These are phyloP conservation scores for Schwanniomyces vanrijiae DNA, from an alignment of 805 yeast genomes.

Conservation along the genomic window DNA sequence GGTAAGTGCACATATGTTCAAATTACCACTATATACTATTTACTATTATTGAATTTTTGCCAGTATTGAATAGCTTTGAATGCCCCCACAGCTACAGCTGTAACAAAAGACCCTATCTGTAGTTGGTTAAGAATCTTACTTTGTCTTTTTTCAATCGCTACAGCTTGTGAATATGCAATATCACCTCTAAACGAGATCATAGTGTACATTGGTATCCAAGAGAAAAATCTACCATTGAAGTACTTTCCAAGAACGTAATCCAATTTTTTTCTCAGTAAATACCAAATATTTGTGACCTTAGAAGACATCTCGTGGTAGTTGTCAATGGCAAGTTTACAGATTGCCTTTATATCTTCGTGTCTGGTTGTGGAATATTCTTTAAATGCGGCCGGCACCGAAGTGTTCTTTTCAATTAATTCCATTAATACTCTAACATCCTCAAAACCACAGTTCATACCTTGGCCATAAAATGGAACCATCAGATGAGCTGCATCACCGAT, in stretches of 20 bases:
- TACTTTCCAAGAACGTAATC: constrained; percentile 64
- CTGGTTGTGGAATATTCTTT: constrained; percentile 53
- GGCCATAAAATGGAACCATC: constrained; percentile 98
- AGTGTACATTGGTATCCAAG: constrained; percentile 84
- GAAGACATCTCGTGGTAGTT: constrained; percentile 89
- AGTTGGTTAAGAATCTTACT: constrained; percentile 41
- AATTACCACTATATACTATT: neutral
- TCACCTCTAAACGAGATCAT: constrained; percentile 91
- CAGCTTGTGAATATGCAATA: constrained; percentile 71
- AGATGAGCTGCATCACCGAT: constrained; percentile 95
- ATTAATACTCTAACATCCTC: constrained; percentile 80
- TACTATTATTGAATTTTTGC: constrained; percentile 2
- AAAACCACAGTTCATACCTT: constrained; percentile 95
- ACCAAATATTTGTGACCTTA: constrained; percentile 62
- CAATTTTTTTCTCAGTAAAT: constrained; percentile 62
- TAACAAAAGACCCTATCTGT: constrained; percentile 16
- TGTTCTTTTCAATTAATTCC: constrained; percentile 36
- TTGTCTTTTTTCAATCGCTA: constrained; percentile 56
- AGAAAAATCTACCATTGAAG: constrained; percentile 45
- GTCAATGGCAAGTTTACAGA: constrained; percentile 72
- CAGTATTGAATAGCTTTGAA: constrained; percentile 9
- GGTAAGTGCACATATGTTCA: constrained; percentile 4
- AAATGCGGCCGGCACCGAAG: constrained; percentile 49
- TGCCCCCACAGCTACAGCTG: constrained; percentile 5
- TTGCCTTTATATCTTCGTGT: constrained; percentile 69